These are phyloP conservation scores for Ogataea degrootiae DNA, from an alignment of 805 yeast genomes.

Conservation along the genomic window DNA sequence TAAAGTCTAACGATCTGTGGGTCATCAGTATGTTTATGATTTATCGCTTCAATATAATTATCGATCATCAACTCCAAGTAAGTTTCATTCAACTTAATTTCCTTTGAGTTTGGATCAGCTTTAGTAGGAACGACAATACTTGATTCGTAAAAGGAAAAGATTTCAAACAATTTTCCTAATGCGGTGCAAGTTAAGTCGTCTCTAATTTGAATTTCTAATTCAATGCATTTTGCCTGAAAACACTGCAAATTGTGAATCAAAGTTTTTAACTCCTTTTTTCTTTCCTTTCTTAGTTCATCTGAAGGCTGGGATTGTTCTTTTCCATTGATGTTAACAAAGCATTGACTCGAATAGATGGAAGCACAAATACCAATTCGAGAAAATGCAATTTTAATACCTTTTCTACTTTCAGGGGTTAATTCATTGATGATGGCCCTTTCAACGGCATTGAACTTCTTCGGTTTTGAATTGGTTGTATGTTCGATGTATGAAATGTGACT, in stretches of 20 bases:
- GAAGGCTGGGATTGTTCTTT: too few species aligned
- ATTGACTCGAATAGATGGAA: too few species aligned
- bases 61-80: constrained; percentile 34
- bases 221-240: neutral
- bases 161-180: constrained; percentile 14
- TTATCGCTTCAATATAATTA: constrained; percentile 33
- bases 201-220: constrained; percentile 2
- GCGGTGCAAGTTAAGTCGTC: constrained; percentile 13
- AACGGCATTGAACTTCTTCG: neutral
- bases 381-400: too few species aligned
- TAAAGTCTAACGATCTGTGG: constrained; percentile 30
- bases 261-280: too few species aligned
- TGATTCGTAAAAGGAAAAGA: constrained; percentile 8
- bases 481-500: neutral
- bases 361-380: too few species aligned
- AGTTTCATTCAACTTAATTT: constrained; percentile 7
- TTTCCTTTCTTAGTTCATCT: too few species aligned
- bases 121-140: neutral
- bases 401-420: neutral
- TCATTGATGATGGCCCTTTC: neutral
- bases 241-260: neutral
- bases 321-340: too few species aligned
- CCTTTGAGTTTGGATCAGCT: neutral
- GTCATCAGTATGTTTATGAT: constrained; percentile 34
- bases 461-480: neutral